A percentile compares a stretch with the other conserved stretches of the same genome.
Conservation (phyloP, 2,329 filamentous ascomycete species). For the Penicillium sp. region DNA sequence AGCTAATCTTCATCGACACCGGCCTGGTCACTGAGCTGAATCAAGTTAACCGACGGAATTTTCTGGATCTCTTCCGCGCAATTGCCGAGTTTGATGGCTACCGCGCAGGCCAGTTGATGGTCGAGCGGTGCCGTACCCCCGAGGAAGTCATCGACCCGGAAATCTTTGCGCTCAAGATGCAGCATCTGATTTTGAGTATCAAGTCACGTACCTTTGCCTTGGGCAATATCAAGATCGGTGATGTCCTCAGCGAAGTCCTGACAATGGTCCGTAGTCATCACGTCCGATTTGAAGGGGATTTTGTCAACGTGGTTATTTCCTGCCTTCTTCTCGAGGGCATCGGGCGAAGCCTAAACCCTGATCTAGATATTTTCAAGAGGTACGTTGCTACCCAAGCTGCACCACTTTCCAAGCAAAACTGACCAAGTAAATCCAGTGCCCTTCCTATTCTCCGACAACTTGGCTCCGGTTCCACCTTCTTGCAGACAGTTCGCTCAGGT, state of each 20-base stretch:
- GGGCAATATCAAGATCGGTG: conserved; percentile 92
- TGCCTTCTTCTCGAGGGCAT: conserved; percentile 93
- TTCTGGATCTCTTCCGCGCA: conserved; percentile 90
- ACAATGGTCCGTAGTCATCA: conserved; percentile 89
- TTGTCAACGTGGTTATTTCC: conserved; percentile 95
- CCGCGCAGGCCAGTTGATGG: conserved; percentile 91
- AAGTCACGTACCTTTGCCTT: conserved; percentile 88
- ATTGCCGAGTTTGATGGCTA: conserved; percentile 97
- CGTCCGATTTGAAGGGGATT: conserved; percentile 91
- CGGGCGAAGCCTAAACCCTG: conserved; percentile 76
- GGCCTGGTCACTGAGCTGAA: conserved; percentile 94
- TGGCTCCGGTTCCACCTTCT: conserved; percentile 56
- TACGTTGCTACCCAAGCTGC: conserved; percentile 25
- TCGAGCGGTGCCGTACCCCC: conserved; percentile 87
- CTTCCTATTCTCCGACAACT: conserved; percentile 86
- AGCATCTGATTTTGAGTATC: conserved; percentile 86
- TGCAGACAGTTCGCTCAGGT: conserved; percentile 62
- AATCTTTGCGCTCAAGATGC: conserved; percentile 92
- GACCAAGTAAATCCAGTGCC: conserved; percentile 52
- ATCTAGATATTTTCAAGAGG: conserved; percentile 79
- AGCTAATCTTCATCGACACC: conserved; percentile 96
- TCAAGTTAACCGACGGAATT: conserved; percentile 77
- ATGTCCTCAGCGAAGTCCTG: conserved; percentile 85
- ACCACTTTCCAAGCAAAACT: background rate
- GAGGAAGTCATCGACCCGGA: conserved; percentile 84